These are phyloP conservation scores for Fraxinus anomala DNA, from an alignment of 257 asterid genomes.

Conservation along the genomic window DNA sequence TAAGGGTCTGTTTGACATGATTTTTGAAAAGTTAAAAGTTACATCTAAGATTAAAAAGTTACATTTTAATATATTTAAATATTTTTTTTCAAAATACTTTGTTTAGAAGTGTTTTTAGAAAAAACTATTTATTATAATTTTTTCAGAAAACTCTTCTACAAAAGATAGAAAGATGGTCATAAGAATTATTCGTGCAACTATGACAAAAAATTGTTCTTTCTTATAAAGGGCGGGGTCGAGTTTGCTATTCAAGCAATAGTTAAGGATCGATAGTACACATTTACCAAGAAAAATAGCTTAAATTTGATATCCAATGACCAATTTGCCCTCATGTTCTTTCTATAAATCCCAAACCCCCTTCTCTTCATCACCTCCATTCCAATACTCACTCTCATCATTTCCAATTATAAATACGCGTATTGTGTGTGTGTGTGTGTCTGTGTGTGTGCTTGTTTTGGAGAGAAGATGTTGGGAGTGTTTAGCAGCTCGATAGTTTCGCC, in stretches of 20 bases:
- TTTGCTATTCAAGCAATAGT: not conserved
- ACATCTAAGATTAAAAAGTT: no score
- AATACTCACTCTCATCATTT: constrained; percentile 20
- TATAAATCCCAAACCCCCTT: constrained; percentile 47
- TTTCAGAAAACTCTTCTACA: no score
- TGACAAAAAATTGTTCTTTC: not conserved
- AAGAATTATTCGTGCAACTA: not conserved
- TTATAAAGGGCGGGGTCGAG: not conserved
- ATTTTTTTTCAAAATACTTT: no score
- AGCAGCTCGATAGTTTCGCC: constrained; percentile 83
- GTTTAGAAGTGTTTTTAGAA: no score
- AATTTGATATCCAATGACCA: constrained; percentile 26
- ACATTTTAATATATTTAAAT: no score
- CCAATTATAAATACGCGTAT: not conserved
- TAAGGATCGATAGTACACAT: not conserved
- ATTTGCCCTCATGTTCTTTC: constrained; percentile 32
- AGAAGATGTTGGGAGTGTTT: constrained; percentile 80
- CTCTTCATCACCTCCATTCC: constrained; percentile 30
- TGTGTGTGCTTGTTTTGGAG: not conserved
- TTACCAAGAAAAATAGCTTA: not conserved
- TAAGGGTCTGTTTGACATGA: no score
- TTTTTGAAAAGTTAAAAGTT: no score
- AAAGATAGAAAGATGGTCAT: no score
- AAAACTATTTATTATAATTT: no score
- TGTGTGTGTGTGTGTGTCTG: not conserved